phyloP scores from a whole-genome alignment of 805 yeast species.

The Metschnikowia hibisci region DNA sequence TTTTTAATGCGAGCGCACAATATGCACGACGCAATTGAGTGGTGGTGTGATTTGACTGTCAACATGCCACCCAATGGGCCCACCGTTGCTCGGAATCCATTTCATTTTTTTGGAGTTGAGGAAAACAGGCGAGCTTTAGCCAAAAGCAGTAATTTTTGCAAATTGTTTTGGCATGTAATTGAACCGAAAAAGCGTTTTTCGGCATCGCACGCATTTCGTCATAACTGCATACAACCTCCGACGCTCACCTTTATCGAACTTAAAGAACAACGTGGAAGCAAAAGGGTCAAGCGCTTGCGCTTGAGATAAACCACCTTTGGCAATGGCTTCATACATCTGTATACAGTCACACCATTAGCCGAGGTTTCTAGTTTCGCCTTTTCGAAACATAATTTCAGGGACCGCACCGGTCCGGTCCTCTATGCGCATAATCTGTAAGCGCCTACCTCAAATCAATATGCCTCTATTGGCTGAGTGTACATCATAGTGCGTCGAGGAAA shows the following conservation, averaged over 20 bases:
- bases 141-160: too few relatives aligned
- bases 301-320: too few relatives aligned
- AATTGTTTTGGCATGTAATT: background rate
- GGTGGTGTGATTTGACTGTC: slow-evolving; percentile 3
- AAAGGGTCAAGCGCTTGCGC: background rate
- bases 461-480: slow-evolving; percentile 13
- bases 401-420: slow-evolving; percentile 5
- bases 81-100: background rate
- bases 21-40: slow-evolving; percentile 5
- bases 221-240: background rate
- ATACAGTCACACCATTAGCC: too few relatives aligned
- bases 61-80: background rate
- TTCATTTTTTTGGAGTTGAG: too few relatives aligned
- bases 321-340: too few relatives aligned
- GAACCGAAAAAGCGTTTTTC: background rate
- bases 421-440: slow-evolving; percentile 11
- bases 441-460: slow-evolving; percentile 5
- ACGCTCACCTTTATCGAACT: background rate
- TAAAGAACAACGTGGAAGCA: background rate
- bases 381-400: background rate
- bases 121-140: too few relatives aligned
- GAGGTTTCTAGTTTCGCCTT: too few relatives aligned
- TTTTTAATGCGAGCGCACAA: slow-evolving; percentile 1
- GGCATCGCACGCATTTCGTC: slow-evolving; percentile 1
- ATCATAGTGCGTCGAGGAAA: slow-evolving; percentile 12